A percentile compares a stretch with the other conserved stretches of the same genome.
These are phyloP conservation scores for Ustilaginoidea virens DNA, from an alignment of 2,329 filamentous ascomycete species.

Conservation along the genomic window DNA sequence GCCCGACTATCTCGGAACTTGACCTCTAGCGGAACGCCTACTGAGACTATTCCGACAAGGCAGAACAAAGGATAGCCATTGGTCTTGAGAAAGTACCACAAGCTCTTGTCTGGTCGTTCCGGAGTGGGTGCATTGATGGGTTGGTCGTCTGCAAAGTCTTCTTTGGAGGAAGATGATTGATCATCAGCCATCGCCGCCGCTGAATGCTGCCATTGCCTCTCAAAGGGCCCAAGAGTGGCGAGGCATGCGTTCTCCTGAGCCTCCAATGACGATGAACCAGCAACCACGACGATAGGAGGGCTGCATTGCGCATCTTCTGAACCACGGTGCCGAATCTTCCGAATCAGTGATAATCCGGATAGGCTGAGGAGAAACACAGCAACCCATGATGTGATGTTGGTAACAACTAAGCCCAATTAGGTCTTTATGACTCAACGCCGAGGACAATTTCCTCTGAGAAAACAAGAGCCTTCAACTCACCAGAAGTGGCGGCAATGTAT, in stretches of 20 bases:
- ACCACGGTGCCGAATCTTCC: no score
- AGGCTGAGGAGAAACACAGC: constrained; percentile 14
- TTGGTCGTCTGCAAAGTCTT: background rate
- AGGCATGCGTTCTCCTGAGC: background rate
- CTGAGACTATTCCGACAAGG: constrained; percentile 15
- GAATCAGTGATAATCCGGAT: constrained; percentile 2
- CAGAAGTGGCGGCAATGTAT: constrained; percentile 26
- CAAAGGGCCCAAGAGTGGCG: background rate
- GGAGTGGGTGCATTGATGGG: background rate
- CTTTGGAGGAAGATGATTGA: background rate
- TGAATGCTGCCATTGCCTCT: constrained; percentile 2
- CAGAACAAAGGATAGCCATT: constrained; percentile 14
- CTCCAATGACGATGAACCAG: background rate
- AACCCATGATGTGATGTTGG: constrained; percentile 20
- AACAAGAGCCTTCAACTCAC: constrained; percentile 20
- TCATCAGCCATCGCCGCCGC: background rate
- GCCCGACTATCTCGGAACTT: constrained; percentile 17
- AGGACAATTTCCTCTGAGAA: no score
- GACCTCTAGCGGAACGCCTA: constrained; percentile 27
- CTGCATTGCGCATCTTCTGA: background rate
- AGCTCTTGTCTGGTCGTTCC: background rate
- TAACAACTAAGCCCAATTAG: constrained; percentile 16
- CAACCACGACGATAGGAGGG: no score
- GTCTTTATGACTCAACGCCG: background rate
- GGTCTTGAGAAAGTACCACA: constrained; percentile 5